phyloP scores from a whole-genome alignment of 2,329 filamentous ascomycete genomes.

The Exophiala spinifera region DNA sequence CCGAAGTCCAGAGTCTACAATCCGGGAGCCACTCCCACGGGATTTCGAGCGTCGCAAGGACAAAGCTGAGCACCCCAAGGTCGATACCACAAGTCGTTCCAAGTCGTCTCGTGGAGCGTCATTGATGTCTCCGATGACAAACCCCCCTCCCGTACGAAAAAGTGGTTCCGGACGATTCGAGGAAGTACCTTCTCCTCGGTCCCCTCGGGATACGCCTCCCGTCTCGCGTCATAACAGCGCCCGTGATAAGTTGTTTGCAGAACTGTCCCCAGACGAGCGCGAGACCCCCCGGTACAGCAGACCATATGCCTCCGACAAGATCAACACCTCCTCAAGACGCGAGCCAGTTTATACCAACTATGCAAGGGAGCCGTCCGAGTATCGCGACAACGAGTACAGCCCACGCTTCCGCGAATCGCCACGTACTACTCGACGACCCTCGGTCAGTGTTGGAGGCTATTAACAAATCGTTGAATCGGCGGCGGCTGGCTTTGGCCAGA shows the following conservation, averaged over 20 bases:
- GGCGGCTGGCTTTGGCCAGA: not conserved
- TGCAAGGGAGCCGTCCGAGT: conserved; percentile 5
- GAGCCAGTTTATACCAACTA: conserved; percentile 19
- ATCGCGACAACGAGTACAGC: conserved; percentile 14
- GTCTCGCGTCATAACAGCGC: conserved; percentile 23
- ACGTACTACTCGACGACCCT: conserved; percentile 17
- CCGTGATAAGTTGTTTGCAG: conserved; percentile 20
- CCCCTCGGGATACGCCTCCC: conserved; percentile 19
- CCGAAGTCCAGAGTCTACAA: conserved; percentile 21
- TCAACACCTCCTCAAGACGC: conserved; percentile 16
- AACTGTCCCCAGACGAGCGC: conserved; percentile 23
- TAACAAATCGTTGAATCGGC: not conserved
- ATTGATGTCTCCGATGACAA: conserved; percentile 16
- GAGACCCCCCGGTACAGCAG: conserved; percentile 16
- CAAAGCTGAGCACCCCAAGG: conserved; percentile 17
- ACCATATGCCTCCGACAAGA: conserved; percentile 18
- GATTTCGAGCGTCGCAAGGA: conserved; percentile 22
- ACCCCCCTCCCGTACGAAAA: conserved; percentile 11
- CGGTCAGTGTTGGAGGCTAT: conserved; percentile 19
- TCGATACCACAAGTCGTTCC: conserved; percentile 17
- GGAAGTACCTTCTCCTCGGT: conserved; percentile 18
- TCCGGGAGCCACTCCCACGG: conserved; percentile 9
- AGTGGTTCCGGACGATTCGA: conserved; percentile 21
- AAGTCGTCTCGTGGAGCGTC: conserved; percentile 19
- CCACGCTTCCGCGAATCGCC: conserved; percentile 16